A percentile compares a stretch with the other conserved stretches of the same genome.
These are phyloP conservation scores for Aspergillus asperescens DNA, from an alignment of 495 filamentous ascomycete species.

Conservation along the genomic window DNA sequence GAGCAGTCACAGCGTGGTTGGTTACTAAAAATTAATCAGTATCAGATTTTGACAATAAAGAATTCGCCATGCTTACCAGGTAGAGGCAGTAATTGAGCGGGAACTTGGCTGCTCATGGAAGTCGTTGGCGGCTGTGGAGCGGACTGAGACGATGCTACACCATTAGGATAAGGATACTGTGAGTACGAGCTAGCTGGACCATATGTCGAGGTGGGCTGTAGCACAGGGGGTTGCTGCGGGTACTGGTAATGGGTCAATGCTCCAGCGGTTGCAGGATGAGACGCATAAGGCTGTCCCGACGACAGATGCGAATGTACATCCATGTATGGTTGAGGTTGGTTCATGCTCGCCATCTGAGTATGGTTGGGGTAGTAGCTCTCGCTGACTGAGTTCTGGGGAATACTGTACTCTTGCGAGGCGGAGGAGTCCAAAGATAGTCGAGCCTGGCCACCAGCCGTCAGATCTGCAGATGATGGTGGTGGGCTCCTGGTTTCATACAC, in stretches of 20 bases:
- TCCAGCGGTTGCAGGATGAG: conserved; percentile 75
- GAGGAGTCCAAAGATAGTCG: conserved; percentile 37
- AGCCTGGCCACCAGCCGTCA: conserved; percentile 30
- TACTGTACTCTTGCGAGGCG: conserved; percentile 28
- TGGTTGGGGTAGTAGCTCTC: conserved; percentile 39
- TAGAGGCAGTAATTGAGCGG: conserved; percentile 59
- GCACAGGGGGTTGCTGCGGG: conserved; percentile 69
- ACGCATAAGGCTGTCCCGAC: conserved; percentile 70
- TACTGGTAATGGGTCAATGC: conserved; percentile 65
- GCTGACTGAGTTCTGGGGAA: conserved; percentile 25
- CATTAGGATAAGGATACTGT: conserved; percentile 70
- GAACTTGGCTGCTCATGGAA: conserved; percentile 55
- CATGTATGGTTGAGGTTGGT: conserved; percentile 75
- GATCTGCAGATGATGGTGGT: conserved; percentile 31
- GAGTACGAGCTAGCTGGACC: conserved; percentile 57
- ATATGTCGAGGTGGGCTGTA: conserved; percentile 79
- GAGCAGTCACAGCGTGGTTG: conserved; percentile 42
- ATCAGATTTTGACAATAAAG: not conserved
- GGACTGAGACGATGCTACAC: conserved; percentile 68
- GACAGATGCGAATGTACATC: conserved; percentile 84
- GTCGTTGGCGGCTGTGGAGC: conserved; percentile 63
- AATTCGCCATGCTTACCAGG: conserved; percentile 48
- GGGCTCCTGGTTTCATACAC: conserved; percentile 33
- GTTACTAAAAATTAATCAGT: conserved; percentile 9
- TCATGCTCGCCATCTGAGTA: conserved; percentile 66